Conservation (phyloP, 2,329 filamentous ascomycete genomes). For the Leptographium lundbergii region DNA sequence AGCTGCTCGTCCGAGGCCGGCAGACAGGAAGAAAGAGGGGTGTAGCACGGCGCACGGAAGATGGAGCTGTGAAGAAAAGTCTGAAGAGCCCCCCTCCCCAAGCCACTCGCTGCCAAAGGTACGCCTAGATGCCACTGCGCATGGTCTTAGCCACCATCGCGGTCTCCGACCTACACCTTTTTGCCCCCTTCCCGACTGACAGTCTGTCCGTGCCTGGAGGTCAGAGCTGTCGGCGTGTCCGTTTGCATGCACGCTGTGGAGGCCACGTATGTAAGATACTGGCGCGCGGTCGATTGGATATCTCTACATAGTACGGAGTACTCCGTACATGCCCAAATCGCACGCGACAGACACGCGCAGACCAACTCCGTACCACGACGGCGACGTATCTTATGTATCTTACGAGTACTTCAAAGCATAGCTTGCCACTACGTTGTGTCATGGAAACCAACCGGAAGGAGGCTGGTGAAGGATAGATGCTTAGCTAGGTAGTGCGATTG, state of each 20-base stretch:
- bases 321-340: too few species aligned
- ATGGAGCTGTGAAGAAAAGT: background rate
- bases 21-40: background rate
- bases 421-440: too few species aligned
- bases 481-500: background rate
- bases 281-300: background rate
- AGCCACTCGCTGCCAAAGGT: background rate
- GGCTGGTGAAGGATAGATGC: background rate
- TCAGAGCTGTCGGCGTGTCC: background rate
- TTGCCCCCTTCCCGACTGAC: background rate
- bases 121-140: background rate
- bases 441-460: background rate
- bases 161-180: background rate
- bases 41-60: background rate
- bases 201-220: background rate
- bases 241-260: background rate
- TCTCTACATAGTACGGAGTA: too few species aligned
- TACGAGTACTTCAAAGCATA: too few species aligned
- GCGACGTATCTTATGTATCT: too few species aligned
- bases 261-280: background rate
- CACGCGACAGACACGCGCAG: background rate
- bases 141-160: background rate
- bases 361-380: background rate
- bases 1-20: background rate
- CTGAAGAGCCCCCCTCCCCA: background rate